Conservation (phyloP, 2,329 filamentous ascomycete species). For the Fusarium keratoplasticum region DNA sequence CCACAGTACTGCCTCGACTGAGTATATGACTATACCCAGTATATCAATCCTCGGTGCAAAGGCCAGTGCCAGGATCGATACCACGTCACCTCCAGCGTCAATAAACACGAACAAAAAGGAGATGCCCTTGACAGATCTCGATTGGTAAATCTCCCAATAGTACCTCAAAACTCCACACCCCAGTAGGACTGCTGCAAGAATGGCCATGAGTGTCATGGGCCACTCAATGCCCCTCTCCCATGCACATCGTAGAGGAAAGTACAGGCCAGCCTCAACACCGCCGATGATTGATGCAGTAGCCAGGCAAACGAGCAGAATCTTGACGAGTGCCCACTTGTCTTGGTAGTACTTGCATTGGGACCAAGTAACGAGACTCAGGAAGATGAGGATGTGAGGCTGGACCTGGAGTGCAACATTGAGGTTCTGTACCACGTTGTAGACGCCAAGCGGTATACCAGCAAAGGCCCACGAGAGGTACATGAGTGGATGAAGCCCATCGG, state of each 20-base stretch:
- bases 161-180: neutral
- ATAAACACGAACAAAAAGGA: neutral
- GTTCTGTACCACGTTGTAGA: neutral
- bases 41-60: neutral
- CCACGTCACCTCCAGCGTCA: neutral
- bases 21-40: neutral
- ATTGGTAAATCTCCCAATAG: neutral
- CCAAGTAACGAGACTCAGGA: neutral
- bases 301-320: neutral
- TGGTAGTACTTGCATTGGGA: neutral
- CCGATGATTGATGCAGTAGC: neutral
- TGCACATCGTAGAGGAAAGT: neutral
- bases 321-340: neutral
- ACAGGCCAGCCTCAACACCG: neutral
- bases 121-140: neutral
- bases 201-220: neutral
- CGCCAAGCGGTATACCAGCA: neutral
- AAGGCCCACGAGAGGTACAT: neutral
- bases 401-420: neutral
- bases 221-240: neutral
- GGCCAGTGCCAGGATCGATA: neutral
- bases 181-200: neutral
- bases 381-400: neutral
- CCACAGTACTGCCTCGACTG: neutral
- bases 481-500: neutral